Base-by-base conservation (phyloP, 192 early-diverging fungal genomes). In the Phlyctochytrium bullatum region DNA sequence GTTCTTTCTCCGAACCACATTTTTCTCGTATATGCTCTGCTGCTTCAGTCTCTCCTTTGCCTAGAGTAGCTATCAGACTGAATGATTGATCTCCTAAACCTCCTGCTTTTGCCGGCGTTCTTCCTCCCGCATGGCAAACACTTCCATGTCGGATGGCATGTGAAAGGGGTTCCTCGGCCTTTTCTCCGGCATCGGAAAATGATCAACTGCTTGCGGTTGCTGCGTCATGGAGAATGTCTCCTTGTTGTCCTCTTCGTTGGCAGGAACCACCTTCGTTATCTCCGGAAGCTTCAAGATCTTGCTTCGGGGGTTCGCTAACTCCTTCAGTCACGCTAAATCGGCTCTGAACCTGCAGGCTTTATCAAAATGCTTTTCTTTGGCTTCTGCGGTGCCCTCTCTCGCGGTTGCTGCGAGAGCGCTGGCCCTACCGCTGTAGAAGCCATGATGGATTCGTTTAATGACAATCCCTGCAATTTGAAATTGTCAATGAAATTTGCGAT, bases 111-210 rank as follows among this genome's bases (percentile, higher is more conserved):
- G 27, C 40, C 68, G 6, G 58, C 78, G 58, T 57, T 83, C 81
- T 27, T 80, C 78, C 54, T 83, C 81, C 1, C 81, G 68, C 76
- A 81, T 68, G 1, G 79, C 70, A 76, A 81, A 81, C 4, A 84
- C 83, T 64, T 84, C 83, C 36, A 73, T 66, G 70, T 84, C 83
- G 3, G 79, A 72, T 4, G 83, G 83, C 76, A 84, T 80, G 47
- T 80, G 75, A 61, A 84, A 84, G 24, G 83, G 83, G 56, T 84
- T 84, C 14, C 35, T 51, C 23, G 67, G 50, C 16, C 34, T 47
- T 32, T 70, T 52, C 16, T 25, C 52, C 29, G 24, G 25, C 60
- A n/a, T 4, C 14, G 29, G 25, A 14, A 20, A 23, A 25, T 31
- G n/a, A 27, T 10, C 16, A n/a, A n/a, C n/a, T n/a, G n/a, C n/a